These are phyloP conservation scores for Meripilus lineatus DNA, from an alignment of 1,284 basidiomycete species.

Conservation along the genomic window DNA sequence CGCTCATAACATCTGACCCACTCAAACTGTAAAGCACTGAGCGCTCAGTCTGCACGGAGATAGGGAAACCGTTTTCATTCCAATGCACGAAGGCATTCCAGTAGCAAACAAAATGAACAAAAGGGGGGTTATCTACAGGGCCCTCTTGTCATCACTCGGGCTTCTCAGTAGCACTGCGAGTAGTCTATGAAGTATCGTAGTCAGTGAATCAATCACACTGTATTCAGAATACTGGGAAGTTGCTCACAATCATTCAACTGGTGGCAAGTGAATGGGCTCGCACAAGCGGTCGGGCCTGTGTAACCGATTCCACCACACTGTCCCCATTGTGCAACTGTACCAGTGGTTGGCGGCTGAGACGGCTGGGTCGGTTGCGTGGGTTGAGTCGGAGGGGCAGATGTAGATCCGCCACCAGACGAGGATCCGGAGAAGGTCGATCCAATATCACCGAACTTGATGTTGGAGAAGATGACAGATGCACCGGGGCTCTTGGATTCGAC, in stretches of 20 bases:
- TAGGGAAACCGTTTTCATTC: too few species aligned
- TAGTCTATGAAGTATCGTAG: constrained; percentile 9
- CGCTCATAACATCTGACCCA: too few species aligned
- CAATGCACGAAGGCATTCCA: too few species aligned
- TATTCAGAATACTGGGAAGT: not conserved
- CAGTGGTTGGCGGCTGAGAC: not conserved
- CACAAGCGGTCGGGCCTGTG: constrained; percentile 14
- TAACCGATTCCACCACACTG: constrained; percentile 15
- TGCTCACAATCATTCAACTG: constrained; percentile 14
- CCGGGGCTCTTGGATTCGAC: constrained; percentile 23
- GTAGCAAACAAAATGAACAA: not conserved
- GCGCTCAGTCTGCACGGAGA: too few species aligned
- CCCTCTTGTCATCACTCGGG: not conserved
- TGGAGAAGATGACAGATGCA: constrained; percentile 29
- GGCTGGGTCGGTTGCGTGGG: too few species aligned
- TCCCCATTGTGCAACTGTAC: constrained; percentile 13
- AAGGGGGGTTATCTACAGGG: not conserved
- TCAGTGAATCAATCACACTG: constrained; percentile 3
- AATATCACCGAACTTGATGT: constrained; percentile 34
- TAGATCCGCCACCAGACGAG: not conserved
- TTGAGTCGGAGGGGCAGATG: too few species aligned
- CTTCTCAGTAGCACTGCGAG: constrained; percentile 13
- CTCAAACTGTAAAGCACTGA: too few species aligned
- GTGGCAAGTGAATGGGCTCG: constrained; percentile 14
- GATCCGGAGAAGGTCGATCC: constrained; percentile 25